Percentiles rank a stretch among this genome's conserved stretches.
Evolutionary conservation across 345 rosid genomes (phyloP).

Genomic region (Leavenworthia alabamica): DNA sequence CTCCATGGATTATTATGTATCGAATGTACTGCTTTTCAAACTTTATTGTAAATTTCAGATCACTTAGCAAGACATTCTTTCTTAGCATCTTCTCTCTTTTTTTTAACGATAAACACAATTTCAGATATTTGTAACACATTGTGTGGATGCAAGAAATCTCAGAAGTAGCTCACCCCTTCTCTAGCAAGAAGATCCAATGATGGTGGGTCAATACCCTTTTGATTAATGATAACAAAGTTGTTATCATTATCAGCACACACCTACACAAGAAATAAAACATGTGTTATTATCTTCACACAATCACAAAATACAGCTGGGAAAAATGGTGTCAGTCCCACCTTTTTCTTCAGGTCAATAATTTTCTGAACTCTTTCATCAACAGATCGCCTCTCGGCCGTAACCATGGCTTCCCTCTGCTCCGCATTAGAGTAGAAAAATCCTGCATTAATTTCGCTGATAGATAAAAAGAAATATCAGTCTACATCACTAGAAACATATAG

Average conservation of each 20-base stretch:
- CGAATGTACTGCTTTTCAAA: background rate
- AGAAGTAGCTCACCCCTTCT: conserved; percentile 65
- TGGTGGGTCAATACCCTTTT: conserved; percentile 96
- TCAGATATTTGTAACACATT: background rate
- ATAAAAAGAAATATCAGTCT: conserved; percentile 3
- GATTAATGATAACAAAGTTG: conserved; percentile 77
- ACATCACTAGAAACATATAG: background rate
- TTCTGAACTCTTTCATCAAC: conserved; percentile 80
- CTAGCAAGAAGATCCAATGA: conserved; percentile 87
- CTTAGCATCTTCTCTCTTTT: background rate
- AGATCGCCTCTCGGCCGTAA: conserved; percentile 83
- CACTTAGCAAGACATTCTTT: background rate
- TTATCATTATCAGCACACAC: conserved; percentile 70
- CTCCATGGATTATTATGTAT: background rate
- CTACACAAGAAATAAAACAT: conserved; percentile 37
- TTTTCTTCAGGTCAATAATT: conserved; percentile 80
- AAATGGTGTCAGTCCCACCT: conserved; percentile 37
- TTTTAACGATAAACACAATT: background rate
- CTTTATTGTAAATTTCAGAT: background rate
- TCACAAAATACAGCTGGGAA: background rate
- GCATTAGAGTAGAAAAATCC: conserved; percentile 98
- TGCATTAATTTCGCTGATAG: conserved; percentile 80
- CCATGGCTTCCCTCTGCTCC: conserved; percentile 96
- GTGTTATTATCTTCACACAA: background rate
- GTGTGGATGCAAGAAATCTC: background rate